Base-by-base conservation (phyloP, 1,284 basidiomycete species). In the Sphagnurus paluster region DNA sequence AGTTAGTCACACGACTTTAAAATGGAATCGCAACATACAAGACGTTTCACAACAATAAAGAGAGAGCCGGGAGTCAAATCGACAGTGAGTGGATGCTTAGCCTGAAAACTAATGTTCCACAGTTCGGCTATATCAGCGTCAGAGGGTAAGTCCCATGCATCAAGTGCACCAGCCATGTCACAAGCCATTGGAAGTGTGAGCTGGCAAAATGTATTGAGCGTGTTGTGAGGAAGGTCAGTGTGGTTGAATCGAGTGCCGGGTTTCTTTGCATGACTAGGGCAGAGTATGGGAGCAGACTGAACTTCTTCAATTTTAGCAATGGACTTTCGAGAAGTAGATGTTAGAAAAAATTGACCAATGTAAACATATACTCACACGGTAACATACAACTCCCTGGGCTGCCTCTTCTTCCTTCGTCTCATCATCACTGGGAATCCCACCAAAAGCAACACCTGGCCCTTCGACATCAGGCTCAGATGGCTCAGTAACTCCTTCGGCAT, bases 111-210 rank as follows among this genome's bases (percentile, higher is more conserved):
- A n/a, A 38, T 5, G n/a, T 38, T 38, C 36, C 36, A 38, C 2
- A 38, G 24, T 2, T 38, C 36, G 11, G 24, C 36, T 9, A 38
- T 34, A 19, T 24, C 33, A 25, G 21, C 9, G 30, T 42, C 30
- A 4, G 29, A 13, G 16, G 25, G 7, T 3, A 5, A 4, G 11
- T 42, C 32, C 41, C 41, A 42, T 14, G 41, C 32, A 14, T 16
- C 34, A n/a, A 35, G 33, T 16, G 32, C 33, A 21, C 30, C 41
- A 16, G 19, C 23, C 13, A 28, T 16, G 17, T 42, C 32, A 25
- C 41, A 42, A 14, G 32, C 41, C 41, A 35, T 42, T 16, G 41
- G 41, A 35, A 42, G 34, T 30, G 35, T n/a, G 19, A 35, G 41
- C 34, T 42, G 34, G 21, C 13, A 25, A 24, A 42, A 42, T 17